Percentiles rank a stretch among this genome's conserved stretches.
These are phyloP conservation scores for Pulveroboletus sp. DNA, from an alignment of 1,284 basidiomycete species.

Conservation along the genomic window DNA sequence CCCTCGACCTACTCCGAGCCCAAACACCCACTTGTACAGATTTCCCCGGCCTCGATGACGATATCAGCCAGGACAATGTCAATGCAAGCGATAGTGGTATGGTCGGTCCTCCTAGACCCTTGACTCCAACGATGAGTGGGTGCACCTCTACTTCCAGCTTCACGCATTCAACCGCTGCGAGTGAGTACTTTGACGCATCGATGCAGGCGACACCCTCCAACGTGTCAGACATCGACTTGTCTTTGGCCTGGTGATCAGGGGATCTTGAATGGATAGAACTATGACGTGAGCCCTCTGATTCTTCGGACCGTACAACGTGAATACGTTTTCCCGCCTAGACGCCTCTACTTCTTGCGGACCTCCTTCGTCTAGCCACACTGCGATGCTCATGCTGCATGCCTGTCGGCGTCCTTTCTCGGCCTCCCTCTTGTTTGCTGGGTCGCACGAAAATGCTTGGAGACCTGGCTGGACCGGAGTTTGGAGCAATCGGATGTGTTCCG, in stretches of 20 bases:
- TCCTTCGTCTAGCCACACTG: no score
- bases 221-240: slow-evolving; percentile 23
- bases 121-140: slow-evolving; percentile 30
- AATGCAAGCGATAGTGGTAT: slow-evolving; percentile 31
- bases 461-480: not conserved
- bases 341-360: no score
- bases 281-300: slow-evolving; percentile 27
- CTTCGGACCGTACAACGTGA: slow-evolving; percentile 3
- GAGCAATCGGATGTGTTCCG: slow-evolving; percentile 30
- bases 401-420: not conserved
- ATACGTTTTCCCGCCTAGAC: not conserved
- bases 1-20: not conserved
- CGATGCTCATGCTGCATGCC: not conserved
- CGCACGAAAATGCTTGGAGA: slow-evolving; percentile 40
- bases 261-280: slow-evolving; percentile 23
- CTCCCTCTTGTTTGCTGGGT: slow-evolving; percentile 27
- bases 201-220: slow-evolving; percentile 20
- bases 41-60: slow-evolving; percentile 21
- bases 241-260: slow-evolving; percentile 24
- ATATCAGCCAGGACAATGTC: slow-evolving; percentile 16
- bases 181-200: slow-evolving; percentile 25
- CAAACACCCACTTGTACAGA: slow-evolving; percentile 9
- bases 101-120: slow-evolving; percentile 30
- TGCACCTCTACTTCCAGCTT: slow-evolving; percentile 28
- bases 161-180: slow-evolving; percentile 24